A percentile compares a stretch with the other conserved stretches of the same genome.
phyloP scores from a whole-genome alignment of 306 rosid species.

The Arachis hypogaea region DNA sequence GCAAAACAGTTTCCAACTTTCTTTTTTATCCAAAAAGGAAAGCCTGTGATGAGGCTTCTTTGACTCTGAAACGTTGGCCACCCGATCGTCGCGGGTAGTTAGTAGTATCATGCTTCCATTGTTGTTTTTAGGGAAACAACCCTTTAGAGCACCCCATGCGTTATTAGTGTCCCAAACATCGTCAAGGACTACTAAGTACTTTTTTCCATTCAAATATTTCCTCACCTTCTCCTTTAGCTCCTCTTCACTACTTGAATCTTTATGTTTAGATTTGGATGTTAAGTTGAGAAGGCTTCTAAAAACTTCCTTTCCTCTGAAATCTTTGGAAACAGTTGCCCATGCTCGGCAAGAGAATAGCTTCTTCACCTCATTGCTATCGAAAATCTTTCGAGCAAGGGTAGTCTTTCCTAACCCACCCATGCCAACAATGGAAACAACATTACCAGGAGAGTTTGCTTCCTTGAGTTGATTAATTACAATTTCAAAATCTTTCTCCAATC shows the following conservation, averaged over 20 bases:
- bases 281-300: background rate
- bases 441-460: background rate
- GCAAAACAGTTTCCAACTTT: background rate
- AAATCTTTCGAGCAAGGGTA: background rate
- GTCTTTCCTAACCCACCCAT: background rate
- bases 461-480: background rate
- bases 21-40: background rate
- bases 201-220: background rate
- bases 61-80: background rate
- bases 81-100: background rate
- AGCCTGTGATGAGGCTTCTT: background rate
- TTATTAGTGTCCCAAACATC: background rate
- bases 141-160: background rate
- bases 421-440: background rate
- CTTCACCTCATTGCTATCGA: background rate
- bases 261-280: background rate
- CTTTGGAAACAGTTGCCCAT: background rate
- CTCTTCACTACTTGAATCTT: background rate
- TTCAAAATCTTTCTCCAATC: background rate
- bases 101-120: background rate
- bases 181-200: background rate
- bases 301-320: too few relatives aligned
- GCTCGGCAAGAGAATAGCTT: background rate
- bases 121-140: background rate
- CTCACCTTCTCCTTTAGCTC: background rate